Conservation (phyloP, 2,329 filamentous ascomycete species). For the Ophiostoma montium region DNA sequence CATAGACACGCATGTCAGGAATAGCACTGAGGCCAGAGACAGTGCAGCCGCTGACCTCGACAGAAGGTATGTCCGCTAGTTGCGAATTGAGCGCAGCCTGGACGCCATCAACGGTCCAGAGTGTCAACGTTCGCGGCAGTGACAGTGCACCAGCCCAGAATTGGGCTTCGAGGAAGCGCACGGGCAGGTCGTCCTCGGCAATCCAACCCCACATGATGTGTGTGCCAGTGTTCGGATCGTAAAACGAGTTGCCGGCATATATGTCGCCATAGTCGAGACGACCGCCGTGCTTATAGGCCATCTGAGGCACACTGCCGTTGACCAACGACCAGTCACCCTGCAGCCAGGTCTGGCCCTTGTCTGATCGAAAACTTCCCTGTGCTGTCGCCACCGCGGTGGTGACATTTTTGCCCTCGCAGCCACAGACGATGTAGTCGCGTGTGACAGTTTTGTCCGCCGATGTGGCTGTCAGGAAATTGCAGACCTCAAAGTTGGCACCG, state of each 20-base stretch:
- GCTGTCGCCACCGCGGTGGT: constrained; percentile 25
- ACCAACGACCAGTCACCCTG: constrained; percentile 4
- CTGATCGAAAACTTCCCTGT: constrained; percentile 9
- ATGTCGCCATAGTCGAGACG: constrained; percentile 32
- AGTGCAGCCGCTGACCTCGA: constrained; percentile 17
- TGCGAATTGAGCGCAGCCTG: constrained; percentile 22
- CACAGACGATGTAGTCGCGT: constrained; percentile 29
- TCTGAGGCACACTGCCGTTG: constrained; percentile 14
- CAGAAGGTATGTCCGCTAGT: constrained; percentile 26
- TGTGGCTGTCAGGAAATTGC: constrained; percentile 29
- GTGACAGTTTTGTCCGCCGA: constrained; percentile 16
- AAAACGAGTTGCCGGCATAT: constrained; percentile 35
- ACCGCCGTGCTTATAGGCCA: constrained; percentile 25
- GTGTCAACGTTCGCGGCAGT: constrained; percentile 27
- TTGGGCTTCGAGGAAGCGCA: constrained; percentile 24
- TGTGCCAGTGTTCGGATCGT: constrained; percentile 26
- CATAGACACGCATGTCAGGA: not conserved
- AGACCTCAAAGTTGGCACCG: constrained; percentile 37
- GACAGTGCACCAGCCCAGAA: constrained; percentile 36
- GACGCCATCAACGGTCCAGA: constrained; percentile 25
- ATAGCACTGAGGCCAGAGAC: constrained; percentile 3
- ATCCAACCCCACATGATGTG: constrained; percentile 35
- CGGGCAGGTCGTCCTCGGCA: constrained; percentile 32
- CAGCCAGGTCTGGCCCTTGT: constrained; percentile 3
- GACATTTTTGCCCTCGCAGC: constrained; percentile 25